These are phyloP conservation scores for Umbelopsis vinacea DNA, from an alignment of 192 early-diverging fungal species.

Conservation along the genomic window DNA sequence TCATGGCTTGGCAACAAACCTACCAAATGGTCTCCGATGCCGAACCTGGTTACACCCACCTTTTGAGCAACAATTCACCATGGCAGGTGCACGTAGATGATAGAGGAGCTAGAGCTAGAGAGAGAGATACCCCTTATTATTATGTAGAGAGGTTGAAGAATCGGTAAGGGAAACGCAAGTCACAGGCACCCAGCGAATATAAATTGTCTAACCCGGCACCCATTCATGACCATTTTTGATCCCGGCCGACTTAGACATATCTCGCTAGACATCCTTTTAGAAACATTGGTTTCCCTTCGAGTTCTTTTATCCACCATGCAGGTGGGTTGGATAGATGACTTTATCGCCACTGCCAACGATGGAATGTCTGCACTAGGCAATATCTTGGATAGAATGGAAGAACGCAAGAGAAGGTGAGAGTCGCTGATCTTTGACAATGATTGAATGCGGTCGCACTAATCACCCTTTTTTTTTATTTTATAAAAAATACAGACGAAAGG, in stretches of 20 bases:
- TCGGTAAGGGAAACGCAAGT: slow-evolving; percentile 22
- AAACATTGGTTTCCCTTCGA: slow-evolving; percentile 47
- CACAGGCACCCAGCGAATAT: not conserved
- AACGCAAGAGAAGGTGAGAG: slow-evolving; percentile 45
- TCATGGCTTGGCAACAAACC: slow-evolving; percentile 16
- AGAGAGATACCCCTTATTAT: slow-evolving; percentile 38
- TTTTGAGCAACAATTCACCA: not conserved
- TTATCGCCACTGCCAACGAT: slow-evolving; percentile 42
- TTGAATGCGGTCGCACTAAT: too few species aligned
- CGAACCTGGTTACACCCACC: not conserved
- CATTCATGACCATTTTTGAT: not conserved
- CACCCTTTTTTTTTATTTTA: too few species aligned
- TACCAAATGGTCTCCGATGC: not conserved
- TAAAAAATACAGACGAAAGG: slow-evolving; percentile 21
- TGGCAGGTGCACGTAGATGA: not conserved
- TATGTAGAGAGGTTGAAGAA: slow-evolving; percentile 38
- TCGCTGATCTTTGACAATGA: not conserved
- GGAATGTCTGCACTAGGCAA: slow-evolving; percentile 57
- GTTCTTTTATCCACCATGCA: slow-evolving; percentile 49
- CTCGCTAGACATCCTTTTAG: slow-evolving; percentile 42
- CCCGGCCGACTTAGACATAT: slow-evolving; percentile 32
- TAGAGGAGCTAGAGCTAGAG: slow-evolving; percentile 15
- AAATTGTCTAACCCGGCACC: not conserved
- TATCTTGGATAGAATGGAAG: slow-evolving; percentile 50
- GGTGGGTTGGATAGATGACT: slow-evolving; percentile 54